Percentiles rank a stretch among this genome's conserved stretches.
Conservation (phyloP, 495 filamentous ascomycete species). For the Rusavskia elegans region DNA sequence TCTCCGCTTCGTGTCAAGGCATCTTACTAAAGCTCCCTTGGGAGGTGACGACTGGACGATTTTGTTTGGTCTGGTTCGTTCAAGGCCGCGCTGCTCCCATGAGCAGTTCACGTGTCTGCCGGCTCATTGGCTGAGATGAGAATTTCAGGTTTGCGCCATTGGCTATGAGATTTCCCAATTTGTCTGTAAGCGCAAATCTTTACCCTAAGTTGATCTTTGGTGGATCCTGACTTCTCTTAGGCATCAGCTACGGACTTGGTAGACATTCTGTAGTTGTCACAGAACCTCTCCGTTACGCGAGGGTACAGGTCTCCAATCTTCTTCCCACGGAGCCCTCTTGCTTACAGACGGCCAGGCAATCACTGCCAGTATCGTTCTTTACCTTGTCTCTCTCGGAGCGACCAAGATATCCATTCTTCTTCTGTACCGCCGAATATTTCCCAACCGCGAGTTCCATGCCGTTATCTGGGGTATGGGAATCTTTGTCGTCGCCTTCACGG, state of each 20-base stretch:
- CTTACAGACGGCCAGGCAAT: conserved; percentile 1
- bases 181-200: not conserved
- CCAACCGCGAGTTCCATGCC: conserved; percentile 8
- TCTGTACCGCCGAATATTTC: conserved; percentile 24
- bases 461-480: conserved; percentile 14
- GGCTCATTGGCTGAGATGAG: not conserved
- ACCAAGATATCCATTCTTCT: conserved; percentile 25
- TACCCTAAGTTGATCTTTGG: not conserved
- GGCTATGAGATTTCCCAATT: not conserved
- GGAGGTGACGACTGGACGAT: conserved; percentile 4
- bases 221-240: not conserved
- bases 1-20: conserved; percentile 4
- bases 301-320: not conserved
- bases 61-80: conserved; percentile 1
- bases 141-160: not conserved
- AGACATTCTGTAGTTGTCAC: not conserved
- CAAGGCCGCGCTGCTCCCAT: not conserved
- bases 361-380: conserved; percentile 17
- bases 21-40: conserved; percentile 4
- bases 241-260: not conserved
- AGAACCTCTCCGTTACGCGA: not conserved
- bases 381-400: conserved; percentile 17
- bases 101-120: not conserved
- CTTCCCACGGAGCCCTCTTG: not conserved
- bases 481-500: conserved; percentile 17